Percentiles rank a stretch among this genome's conserved stretches.
Evolutionary conservation across 2,329 filamentous ascomycete genomes (phyloP).

Genomic region (Claviceps digitariae): DNA sequence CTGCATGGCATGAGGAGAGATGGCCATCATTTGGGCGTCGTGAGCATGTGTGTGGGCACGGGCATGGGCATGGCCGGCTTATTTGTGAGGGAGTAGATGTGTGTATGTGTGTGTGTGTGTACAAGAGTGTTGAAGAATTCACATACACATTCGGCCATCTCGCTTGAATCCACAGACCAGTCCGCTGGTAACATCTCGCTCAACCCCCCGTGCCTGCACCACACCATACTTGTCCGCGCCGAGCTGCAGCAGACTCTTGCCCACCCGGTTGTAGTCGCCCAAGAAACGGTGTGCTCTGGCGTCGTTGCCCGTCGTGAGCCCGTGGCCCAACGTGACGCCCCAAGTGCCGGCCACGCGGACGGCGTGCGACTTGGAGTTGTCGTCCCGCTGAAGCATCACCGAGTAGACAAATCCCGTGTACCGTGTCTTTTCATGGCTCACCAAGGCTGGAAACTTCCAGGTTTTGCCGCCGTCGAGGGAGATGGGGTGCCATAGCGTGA

Average conservation of each 20-base stretch:
- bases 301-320: conserved; percentile 22
- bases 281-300: conserved; percentile 20
- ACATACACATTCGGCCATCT: background rate
- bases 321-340: conserved; percentile 48
- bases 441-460: conserved; percentile 30
- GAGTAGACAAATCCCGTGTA: background rate
- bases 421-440: background rate
- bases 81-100: too few species aligned
- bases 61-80: too few species aligned
- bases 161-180: background rate
- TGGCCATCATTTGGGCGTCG: too few species aligned
- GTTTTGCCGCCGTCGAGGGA: conserved; percentile 17
- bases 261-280: background rate
- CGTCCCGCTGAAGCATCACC: background rate
- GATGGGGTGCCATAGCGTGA: conserved; percentile 50
- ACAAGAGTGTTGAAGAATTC: background rate
- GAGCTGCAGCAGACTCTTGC: background rate
- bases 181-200: background rate
- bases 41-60: too few species aligned
- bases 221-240: background rate
- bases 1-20: too few species aligned
- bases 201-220: background rate
- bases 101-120: too few species aligned
- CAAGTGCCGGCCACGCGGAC: conserved; percentile 32
- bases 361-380: conserved; percentile 28